phyloP scores from a whole-genome alignment of 306 rosid genomes.

The Sechiopsis laciniata region DNA sequence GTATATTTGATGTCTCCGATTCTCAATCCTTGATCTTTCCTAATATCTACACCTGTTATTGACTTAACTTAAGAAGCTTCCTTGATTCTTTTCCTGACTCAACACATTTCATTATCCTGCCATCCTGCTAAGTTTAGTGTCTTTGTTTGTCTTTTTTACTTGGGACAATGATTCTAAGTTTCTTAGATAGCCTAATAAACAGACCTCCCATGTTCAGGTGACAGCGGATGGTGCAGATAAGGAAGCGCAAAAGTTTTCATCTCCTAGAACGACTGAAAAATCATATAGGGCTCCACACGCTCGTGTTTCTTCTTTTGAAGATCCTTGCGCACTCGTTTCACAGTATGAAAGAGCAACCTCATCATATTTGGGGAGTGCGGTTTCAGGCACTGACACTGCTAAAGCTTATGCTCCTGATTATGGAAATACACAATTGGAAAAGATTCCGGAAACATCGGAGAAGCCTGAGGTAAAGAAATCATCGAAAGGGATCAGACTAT shows the following conservation, averaged over 20 bases:
- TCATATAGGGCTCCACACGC: constrained; percentile 62
- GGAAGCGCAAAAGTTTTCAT: constrained; percentile 44
- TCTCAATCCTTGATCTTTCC: constrained; percentile 8
- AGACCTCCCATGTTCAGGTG: constrained; percentile 35
- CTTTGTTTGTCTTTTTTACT: not conserved
- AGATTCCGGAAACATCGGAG: constrained; percentile 80
- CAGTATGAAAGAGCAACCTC: constrained; percentile 60
- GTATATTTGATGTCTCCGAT: not conserved
- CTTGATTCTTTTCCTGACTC: not conserved
- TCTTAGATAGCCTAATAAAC: not conserved
- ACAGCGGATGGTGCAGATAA: constrained; percentile 30
- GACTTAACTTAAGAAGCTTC: constrained; percentile 12
- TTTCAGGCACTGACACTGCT: constrained; percentile 40
- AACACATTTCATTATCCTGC: not conserved
- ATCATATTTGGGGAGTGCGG: constrained; percentile 36
- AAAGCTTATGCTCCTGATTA: constrained; percentile 49
- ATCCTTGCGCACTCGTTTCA: constrained; percentile 60
- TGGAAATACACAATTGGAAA: constrained; percentile 57
- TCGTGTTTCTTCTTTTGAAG: constrained; percentile 73
- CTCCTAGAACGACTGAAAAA: constrained; percentile 31
- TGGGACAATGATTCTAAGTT: not conserved
- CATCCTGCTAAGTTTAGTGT: not conserved
- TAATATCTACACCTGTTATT: not conserved
- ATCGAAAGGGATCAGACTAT: constrained; percentile 63
- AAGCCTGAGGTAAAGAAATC: constrained; percentile 70